Base-by-base conservation (phyloP, 305 asterid species). In the Stenogyne calaminthoides region DNA sequence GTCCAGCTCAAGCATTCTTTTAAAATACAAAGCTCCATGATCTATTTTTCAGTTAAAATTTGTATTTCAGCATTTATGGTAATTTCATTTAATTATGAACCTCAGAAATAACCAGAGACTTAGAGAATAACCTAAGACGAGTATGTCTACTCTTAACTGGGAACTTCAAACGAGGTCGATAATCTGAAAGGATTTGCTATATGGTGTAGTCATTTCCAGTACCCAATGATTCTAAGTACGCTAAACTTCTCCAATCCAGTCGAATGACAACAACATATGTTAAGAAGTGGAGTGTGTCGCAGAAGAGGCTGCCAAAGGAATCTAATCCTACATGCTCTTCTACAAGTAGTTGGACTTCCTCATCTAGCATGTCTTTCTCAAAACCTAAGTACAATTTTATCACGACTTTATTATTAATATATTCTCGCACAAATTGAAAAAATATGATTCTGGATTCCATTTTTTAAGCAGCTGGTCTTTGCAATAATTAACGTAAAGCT, bases 401-500 rank as follows among this genome's bases (percentile, higher is more conserved):
- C 27, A n/a, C 5, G 11, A 40, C 15, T 36, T 39, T 6, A 70
- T 64, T 9, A 37, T 59, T 64, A 62, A 9, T 9, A 49, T 10
- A 63, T 36, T 34, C n/a, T 29, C 52, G 16, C 11, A 5, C 55
- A 69, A 54, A 11, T 55, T 18, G 18, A 29, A 11, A 29, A 49
- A 42, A 12, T 60, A 34, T 29, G 49, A 61, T 32, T 67, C 22
- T 39, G 69, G 49, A 6, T 29, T 44, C 51, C 37, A 61, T 56
- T 56, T 20, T 58, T 74, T 7, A 42, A 44, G 29, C 1, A 40
- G 2, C 39, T 46, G 7, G 25, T 59, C 63, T 12, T 67, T 58
- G 69, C 54, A 58, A 58, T 59, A 18, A 47, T 58, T 27, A 67
- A 34, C 55, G 7, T 22, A 67, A 75, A 16, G 16, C 32, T 54